Percentiles rank a stretch among this genome's conserved stretches.
phyloP scores from a whole-genome alignment of 2,329 filamentous ascomycete genomes.

The Pestalotiopsis fici region DNA sequence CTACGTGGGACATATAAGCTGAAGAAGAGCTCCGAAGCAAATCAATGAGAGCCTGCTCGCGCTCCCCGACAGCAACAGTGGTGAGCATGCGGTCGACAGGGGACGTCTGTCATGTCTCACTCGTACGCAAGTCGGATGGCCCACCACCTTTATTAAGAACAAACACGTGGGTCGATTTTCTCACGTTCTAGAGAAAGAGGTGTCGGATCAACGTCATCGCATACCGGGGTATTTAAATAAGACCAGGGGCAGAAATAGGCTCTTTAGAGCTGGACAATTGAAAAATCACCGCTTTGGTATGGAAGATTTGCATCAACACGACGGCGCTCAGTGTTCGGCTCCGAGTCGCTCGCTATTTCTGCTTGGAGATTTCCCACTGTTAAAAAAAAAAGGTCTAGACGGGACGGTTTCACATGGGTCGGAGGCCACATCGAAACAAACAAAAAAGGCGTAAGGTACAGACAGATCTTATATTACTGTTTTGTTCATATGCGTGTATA shows the following conservation, averaged over 20 bases:
- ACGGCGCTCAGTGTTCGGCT: not conserved
- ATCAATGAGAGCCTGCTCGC: not conserved
- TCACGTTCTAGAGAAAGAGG: too few species aligned
- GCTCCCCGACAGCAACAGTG: too few species aligned
- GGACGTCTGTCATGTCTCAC: too few species aligned
- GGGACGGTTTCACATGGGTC: not conserved
- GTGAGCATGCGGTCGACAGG: too few species aligned
- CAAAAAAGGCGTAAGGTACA: too few species aligned
- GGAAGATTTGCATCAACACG: not conserved
- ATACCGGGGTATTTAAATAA: not conserved
- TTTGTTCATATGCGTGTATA: too few species aligned
- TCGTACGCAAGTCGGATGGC: too few species aligned
- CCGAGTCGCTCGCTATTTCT: not conserved
- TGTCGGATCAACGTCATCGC: too few species aligned
- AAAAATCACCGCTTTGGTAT: not conserved
- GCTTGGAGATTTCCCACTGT: not conserved
- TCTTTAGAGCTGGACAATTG: not conserved
- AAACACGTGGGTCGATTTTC: too few species aligned
- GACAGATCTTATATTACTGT: too few species aligned
- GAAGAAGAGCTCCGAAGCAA: constrained; percentile 19
- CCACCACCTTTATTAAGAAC: too few species aligned
- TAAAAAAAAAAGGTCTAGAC: not conserved
- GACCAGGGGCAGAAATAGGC: not conserved
- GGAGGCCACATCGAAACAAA: too few species aligned
- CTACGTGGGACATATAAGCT: constrained; percentile 47